Evolutionary conservation across 106 monocot genomes (phyloP).

Genomic region (Platanthera guangdongensis): DNA sequence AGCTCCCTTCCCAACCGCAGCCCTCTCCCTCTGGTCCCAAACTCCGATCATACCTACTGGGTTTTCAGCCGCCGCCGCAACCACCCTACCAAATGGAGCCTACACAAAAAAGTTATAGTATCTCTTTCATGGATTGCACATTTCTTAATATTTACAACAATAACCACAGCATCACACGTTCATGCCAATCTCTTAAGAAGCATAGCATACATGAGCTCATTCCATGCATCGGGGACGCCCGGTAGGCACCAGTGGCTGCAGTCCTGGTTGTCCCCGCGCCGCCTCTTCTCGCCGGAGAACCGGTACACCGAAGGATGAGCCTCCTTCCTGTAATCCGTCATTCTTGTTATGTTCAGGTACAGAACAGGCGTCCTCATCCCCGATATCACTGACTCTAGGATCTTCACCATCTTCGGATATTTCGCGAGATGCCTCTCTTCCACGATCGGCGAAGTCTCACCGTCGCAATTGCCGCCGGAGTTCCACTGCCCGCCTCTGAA

Average conservation of each 20-base stretch:
- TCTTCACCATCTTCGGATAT: conserved; percentile 19
- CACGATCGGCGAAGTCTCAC: conserved; percentile 29
- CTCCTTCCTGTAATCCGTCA: conserved; percentile 56
- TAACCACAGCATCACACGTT: not conserved
- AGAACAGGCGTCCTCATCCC: conserved; percentile 23
- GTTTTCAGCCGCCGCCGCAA: too few relatives aligned
- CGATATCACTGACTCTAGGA: conserved; percentile 21
- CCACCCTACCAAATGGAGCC: too few relatives aligned
- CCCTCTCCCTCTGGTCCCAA: too few relatives aligned
- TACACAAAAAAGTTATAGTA: too few relatives aligned
- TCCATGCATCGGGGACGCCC: conserved; percentile 57
- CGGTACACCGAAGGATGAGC: conserved; percentile 39
- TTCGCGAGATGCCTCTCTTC: conserved; percentile 16
- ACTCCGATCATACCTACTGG: too few relatives aligned
- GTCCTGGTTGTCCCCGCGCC: conserved; percentile 19
- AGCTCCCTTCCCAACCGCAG: too few relatives aligned
- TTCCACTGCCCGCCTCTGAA: conserved; percentile 55
- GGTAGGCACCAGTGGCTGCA: conserved; percentile 73
- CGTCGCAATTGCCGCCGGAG: conserved; percentile 35
- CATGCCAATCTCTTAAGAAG: conserved; percentile 8
- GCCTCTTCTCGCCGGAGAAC: not conserved
- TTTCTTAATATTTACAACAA: not conserved
- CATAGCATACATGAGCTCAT: conserved; percentile 40
- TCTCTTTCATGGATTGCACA: not conserved
- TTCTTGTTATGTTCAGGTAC: conserved; percentile 41